Percentiles rank a stretch among this genome's conserved stretches.
Evolutionary conservation across 176 grass and related monocot genomes (phyloP).

Genomic region (Poa annua): DNA sequence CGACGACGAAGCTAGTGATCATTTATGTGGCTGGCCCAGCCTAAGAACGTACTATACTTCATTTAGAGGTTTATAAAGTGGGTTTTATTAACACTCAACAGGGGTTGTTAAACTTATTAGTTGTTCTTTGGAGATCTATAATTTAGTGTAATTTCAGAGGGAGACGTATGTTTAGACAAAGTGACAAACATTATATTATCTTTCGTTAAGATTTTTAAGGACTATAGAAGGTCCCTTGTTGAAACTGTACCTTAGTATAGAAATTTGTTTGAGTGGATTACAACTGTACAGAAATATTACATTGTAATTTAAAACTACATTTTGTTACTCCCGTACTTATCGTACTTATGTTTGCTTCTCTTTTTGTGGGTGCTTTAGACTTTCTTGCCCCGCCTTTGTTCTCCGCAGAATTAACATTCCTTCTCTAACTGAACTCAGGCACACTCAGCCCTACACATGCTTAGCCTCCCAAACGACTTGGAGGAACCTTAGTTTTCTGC

Average conservation of each 20-base stretch:
- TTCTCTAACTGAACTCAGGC: no score
- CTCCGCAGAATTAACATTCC: no score
- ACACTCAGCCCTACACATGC: no score
- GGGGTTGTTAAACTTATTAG: background rate
- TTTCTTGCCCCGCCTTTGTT: no score
- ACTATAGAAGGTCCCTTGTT: background rate
- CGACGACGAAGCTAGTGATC: background rate
- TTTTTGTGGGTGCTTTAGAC: background rate
- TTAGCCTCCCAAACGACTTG: no score
- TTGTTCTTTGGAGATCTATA: background rate
- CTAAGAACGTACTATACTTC: background rate
- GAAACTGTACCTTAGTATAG: background rate
- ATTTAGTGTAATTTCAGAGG: background rate
- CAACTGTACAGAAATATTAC: background rate
- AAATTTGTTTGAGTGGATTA: background rate
- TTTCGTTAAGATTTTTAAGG: background rate
- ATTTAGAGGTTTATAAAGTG: conserved; percentile 20
- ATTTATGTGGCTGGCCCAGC: background rate
- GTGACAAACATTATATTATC: background rate
- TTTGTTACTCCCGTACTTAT: no score
- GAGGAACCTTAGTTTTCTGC: no score
- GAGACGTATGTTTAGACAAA: background rate
- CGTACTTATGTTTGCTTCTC: background rate
- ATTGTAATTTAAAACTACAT: background rate
- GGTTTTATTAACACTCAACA: background rate